A percentile compares a stretch with the other conserved stretches of the same genome.
phyloP scores from a whole-genome alignment of 148 eudicot species.

The Nepenthes gracilis region DNA sequence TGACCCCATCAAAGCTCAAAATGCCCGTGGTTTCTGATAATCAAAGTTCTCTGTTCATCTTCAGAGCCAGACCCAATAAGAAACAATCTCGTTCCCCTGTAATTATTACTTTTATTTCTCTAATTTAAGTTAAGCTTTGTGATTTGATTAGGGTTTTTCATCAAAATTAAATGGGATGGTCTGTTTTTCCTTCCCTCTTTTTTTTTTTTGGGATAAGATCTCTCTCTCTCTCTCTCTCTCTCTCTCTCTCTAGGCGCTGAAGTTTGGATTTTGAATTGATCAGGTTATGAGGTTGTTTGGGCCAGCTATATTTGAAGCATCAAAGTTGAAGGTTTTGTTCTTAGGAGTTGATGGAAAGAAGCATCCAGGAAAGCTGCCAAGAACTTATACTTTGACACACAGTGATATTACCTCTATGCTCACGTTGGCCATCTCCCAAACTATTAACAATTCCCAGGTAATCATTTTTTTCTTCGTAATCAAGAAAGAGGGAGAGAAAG shows the following conservation, averaged over 20 bases:
- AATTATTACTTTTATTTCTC: slow-evolving; percentile 7
- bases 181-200: no score
- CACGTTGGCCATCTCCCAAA: slow-evolving; percentile 84
- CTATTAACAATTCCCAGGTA: slow-evolving; percentile 90
- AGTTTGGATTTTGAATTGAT: background rate
- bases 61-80: slow-evolving; percentile 25
- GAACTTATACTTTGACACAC: slow-evolving; percentile 87
- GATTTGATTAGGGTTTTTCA: no score
- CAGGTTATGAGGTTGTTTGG: slow-evolving; percentile 88
- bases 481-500: no score
- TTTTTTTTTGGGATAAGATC: no score
- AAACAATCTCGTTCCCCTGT: slow-evolving; percentile 36
- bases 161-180: no score
- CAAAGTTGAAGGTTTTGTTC: slow-evolving; percentile 72
- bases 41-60: slow-evolving; percentile 3
- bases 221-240: no score
- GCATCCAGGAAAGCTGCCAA: slow-evolving; percentile 71
- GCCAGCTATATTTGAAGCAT: slow-evolving; percentile 89
- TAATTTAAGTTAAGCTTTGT: background rate
- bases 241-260: no score
- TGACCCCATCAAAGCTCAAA: slow-evolving; percentile 34
- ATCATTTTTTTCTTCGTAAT: no score
- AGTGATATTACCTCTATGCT: slow-evolving; percentile 82
- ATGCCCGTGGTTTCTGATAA: slow-evolving; percentile 14
- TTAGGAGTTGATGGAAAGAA: slow-evolving; percentile 73